Conservation (phyloP, 306 rosid genomes). For the Pterocarpus macrocarpus region DNA sequence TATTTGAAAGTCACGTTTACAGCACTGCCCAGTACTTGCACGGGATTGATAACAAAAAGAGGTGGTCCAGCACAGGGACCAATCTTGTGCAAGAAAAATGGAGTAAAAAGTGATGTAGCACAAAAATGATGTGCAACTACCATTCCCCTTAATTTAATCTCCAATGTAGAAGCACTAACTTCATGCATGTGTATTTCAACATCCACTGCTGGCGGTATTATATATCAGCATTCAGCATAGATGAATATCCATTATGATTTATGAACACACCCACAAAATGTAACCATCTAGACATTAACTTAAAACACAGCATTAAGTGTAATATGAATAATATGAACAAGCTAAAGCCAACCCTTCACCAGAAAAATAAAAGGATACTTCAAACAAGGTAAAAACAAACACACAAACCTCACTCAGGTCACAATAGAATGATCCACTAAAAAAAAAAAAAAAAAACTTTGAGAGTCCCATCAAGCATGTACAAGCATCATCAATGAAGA, state of each 20-base stretch:
- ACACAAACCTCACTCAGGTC: not conserved
- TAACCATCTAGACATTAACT: not conserved
- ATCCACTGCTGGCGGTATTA: not conserved
- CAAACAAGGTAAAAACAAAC: not conserved
- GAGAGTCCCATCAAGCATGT: constrained; percentile 8
- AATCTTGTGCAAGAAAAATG: not conserved
- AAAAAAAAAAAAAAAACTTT: not conserved
- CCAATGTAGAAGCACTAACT: constrained; percentile 11
- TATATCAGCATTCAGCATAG: not conserved
- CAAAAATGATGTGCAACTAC: not conserved
- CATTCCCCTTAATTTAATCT: constrained; percentile 7
- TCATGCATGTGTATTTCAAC: constrained; percentile 11
- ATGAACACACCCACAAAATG: not conserved
- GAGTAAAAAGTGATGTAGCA: not conserved
- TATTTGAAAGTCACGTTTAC: constrained; percentile 14
- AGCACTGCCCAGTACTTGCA: constrained; percentile 3
- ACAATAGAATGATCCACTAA: not conserved
- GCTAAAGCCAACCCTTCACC: not conserved
- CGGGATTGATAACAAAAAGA: not conserved
- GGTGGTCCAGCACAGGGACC: not conserved
- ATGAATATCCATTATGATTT: not conserved
- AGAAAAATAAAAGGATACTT: not conserved
- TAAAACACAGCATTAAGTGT: not conserved
- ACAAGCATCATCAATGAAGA: not conserved
- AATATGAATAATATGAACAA: not conserved